Percentiles rank a stretch among this genome's conserved stretches.
These are phyloP conservation scores for Fusarium tuaranense DNA, from an alignment of 2,329 filamentous ascomycete species.

Conservation along the genomic window DNA sequence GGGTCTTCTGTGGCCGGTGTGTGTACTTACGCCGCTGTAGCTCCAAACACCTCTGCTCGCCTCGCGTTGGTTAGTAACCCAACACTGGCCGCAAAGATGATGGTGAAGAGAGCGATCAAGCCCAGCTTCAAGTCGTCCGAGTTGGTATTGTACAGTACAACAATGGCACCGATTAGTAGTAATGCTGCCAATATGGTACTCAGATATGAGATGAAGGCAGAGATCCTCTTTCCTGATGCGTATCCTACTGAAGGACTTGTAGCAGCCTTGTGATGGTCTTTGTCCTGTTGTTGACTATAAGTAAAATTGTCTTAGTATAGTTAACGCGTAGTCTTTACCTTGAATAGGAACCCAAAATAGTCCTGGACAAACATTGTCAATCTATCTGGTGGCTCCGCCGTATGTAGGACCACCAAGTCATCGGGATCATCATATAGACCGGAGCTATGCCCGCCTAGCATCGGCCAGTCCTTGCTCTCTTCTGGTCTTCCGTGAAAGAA, in stretches of 20 bases:
- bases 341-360: constrained; percentile 12
- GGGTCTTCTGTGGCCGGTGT: rapidly evolving
- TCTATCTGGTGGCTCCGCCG: constrained; percentile 4
- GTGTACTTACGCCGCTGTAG: constrained; percentile 14
- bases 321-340: not conserved
- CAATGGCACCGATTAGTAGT: constrained; percentile 15
- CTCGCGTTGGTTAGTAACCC: constrained; percentile 14
- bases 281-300: not conserved
- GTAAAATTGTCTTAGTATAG: not conserved
- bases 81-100: constrained; percentile 12
- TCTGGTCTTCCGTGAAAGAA: constrained; percentile 15
- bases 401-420: constrained; percentile 11
- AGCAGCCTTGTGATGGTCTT: not conserved
- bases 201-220: constrained; percentile 12
- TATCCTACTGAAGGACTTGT: not conserved
- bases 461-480: not conserved
- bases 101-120: constrained; percentile 16
- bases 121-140: constrained; percentile 14
- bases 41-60: constrained; percentile 13
- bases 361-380: constrained; percentile 15
- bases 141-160: constrained; percentile 12
- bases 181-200: constrained; percentile 14
- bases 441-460: constrained; percentile 13
- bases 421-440: constrained; percentile 13
- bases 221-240: constrained; percentile 10